phyloP scores from a whole-genome alignment of 2,329 filamentous ascomycete species.

The Aureobasidium uvarum region DNA sequence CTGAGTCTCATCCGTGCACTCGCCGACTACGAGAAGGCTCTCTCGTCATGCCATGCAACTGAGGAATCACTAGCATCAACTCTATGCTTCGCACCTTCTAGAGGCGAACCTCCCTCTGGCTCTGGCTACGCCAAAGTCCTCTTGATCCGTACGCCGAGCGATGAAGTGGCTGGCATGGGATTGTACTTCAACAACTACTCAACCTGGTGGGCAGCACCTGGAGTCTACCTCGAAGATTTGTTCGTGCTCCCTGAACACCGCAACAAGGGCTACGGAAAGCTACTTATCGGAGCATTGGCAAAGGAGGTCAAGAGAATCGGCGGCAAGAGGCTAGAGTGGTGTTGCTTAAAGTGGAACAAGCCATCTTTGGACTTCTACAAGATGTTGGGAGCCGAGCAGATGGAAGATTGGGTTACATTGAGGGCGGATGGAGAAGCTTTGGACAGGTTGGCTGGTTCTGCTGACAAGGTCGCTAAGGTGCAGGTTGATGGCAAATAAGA shows the following conservation, averaged over 20 bases:
- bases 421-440: conserved; percentile 67
- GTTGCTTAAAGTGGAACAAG: conserved; percentile 89
- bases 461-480: conserved; percentile 3
- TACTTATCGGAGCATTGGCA: conserved; percentile 72
- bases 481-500: conserved; percentile 6
- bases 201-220: conserved; percentile 83
- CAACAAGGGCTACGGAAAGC: conserved; percentile 75
- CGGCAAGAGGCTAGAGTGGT: conserved; percentile 82
- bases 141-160: conserved; percentile 52
- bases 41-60: conserved; percentile 73
- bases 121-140: conserved; percentile 73
- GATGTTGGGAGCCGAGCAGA: conserved; percentile 59
- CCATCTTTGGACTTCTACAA: conserved; percentile 84
- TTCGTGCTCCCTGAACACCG: conserved; percentile 71
- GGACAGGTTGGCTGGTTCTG: conserved; percentile 54
- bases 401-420: conserved; percentile 73
- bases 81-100: conserved; percentile 68
- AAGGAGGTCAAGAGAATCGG: conserved; percentile 70
- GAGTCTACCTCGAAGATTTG: conserved; percentile 93
- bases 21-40: conserved; percentile 81
- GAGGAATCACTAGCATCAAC: conserved; percentile 68
- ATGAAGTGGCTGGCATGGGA: conserved; percentile 68
- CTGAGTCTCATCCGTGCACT: conserved; percentile 79
- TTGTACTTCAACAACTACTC: conserved; percentile 95
- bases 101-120: conserved; percentile 41